A percentile compares a stretch with the other conserved stretches of the same genome.
phyloP scores from a whole-genome alignment of 306 rosid species.

The Potentilla sterilis region DNA sequence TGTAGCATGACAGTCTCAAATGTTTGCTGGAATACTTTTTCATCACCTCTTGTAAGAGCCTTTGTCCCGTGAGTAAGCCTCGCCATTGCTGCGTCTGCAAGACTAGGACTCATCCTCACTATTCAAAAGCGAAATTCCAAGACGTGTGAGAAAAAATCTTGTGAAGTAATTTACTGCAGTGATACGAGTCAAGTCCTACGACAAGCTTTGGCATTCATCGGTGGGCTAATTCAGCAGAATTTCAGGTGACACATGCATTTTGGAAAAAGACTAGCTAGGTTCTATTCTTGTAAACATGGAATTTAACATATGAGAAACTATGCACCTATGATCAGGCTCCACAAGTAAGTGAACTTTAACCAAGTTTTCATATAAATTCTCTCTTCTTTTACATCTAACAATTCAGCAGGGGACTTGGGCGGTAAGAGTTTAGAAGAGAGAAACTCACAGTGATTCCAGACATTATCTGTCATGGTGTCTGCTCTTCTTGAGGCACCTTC shows the following conservation, averaged over 20 bases:
- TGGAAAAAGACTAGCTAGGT: neutral
- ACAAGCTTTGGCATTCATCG: neutral
- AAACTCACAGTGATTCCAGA: conserved; percentile 73
- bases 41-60: conserved; percentile 54
- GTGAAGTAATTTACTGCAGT: neutral
- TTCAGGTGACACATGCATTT: neutral
- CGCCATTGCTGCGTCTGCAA: conserved; percentile 68
- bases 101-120: conserved; percentile 54
- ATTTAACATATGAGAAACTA: neutral
- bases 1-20: conserved; percentile 43
- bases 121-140: conserved; percentile 7
- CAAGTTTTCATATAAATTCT: neutral
- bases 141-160: neutral
- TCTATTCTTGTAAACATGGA: neutral
- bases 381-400: neutral
- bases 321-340: neutral
- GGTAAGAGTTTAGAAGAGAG: neutral
- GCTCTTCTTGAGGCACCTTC: conserved; percentile 57
- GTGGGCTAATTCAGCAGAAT: neutral
- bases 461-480: conserved; percentile 46
- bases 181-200: neutral
- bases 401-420: neutral
- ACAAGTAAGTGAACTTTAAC: neutral
- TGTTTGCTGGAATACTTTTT: conserved; percentile 50
- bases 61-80: conserved; percentile 65